Evolutionary conservation across 176 grass and related monocot genomes (phyloP), one percentile per base, ranked within the genome.

Genomic region (Elaeis guineensis): DNA sequence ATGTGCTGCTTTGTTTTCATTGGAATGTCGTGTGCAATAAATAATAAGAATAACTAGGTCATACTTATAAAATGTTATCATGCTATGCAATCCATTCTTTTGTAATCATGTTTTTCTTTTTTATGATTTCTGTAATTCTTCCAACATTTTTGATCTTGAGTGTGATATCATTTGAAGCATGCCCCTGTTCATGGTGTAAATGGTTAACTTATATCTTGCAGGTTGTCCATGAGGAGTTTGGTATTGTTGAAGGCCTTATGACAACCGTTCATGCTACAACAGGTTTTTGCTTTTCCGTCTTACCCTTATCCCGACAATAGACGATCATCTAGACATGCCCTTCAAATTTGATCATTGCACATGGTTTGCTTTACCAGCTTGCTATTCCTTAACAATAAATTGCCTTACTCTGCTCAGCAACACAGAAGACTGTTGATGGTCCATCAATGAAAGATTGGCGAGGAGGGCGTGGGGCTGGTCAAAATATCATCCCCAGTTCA

Each of bases 401-500:
- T 71, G 17, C 44, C 71, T 53, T 72, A 22, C 5, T 50, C 18
- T 71, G 16, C 83, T 50, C 75, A 97, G 92, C 92, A 59, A 97
- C 92, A 69, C 92, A 97, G 59, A 97, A 97, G 75, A 97, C 92
- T 32, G 92, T 97, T 57, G 92, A 97, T 48, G 92, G 92, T 58
- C 84, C 92, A 54, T 97, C 87, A 0, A 89, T 78, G 81, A 97
- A 97, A 76, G 92, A 97, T 68, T 97, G 92, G 92, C 83, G 92
- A 83, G 92, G 92, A 2, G 92, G 92, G 5, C 92, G 92, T 67
- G 92, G 92, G 75, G 92, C 92, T 77, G 68, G 73, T 73, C 92
- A 97, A 77, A 97, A 97, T 73, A 97, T 97, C 69, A 97, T 97
- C 53, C 92, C 92, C 74, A 97, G 92, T 67, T 97, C 92, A 52